Percentiles rank a stretch among this genome's conserved stretches.
Conservation (phyloP, 2,329 filamentous ascomycete species). For the Fusarium sp. region DNA sequence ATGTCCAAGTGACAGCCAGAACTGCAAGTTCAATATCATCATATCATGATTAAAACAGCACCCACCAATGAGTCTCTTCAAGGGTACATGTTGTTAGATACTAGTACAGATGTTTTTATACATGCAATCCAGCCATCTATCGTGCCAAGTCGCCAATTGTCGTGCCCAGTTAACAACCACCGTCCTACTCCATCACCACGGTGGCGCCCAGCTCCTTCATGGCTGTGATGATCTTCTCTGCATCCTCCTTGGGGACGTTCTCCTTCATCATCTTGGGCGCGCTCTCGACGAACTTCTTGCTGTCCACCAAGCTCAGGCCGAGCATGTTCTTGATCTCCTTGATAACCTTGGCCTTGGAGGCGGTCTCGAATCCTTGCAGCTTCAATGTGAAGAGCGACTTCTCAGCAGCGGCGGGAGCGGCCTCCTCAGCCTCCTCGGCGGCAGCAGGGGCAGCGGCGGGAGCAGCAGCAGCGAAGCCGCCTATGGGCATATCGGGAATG, state of each 20-base stretch:
- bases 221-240: slow-evolving; percentile 96
- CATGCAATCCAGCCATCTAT: slow-evolving; percentile 52
- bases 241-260: slow-evolving; percentile 97
- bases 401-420: slow-evolving; percentile 89
- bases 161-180: slow-evolving; percentile 23
- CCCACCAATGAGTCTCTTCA: slow-evolving; percentile 29
- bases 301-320: slow-evolving; percentile 95
- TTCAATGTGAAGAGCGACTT: slow-evolving; percentile 98
- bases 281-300: slow-evolving; percentile 99
- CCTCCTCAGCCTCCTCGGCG: slow-evolving; percentile 85
- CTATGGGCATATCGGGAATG: slow-evolving; percentile 96
- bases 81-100: slow-evolving; percentile 48
- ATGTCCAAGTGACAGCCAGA: slow-evolving; percentile 7
- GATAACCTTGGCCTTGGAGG: slow-evolving; percentile 97
- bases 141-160: slow-evolving; percentile 46
- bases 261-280: slow-evolving; percentile 99
- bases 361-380: slow-evolving; percentile 87
- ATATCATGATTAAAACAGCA: slow-evolving; percentile 33
- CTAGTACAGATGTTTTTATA: slow-evolving; percentile 56
- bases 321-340: slow-evolving; percentile 99
- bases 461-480: slow-evolving; percentile 82
- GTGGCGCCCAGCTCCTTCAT: slow-evolving; percentile 94
- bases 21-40: slow-evolving; percentile 20
- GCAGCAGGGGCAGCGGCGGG: slow-evolving; percentile 69
- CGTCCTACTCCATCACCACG: slow-evolving; percentile 85